Evolutionary conservation across 139 green algal species (phyloP).

Genomic region (Gonium pectorale): DNA sequence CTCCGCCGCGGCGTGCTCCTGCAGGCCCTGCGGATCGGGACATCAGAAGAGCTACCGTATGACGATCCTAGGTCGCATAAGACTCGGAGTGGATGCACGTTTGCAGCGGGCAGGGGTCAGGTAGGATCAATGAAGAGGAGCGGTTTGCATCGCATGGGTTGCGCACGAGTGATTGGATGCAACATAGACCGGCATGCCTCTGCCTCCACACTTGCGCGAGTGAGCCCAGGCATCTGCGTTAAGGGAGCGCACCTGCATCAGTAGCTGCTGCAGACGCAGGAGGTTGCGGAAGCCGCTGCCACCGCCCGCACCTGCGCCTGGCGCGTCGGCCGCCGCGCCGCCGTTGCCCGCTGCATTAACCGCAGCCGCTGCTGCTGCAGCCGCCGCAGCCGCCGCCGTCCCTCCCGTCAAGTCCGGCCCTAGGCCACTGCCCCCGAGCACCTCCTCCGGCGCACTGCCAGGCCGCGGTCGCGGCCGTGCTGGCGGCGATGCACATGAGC

Average conservation of each 20-base stretch:
- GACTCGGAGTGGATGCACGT: no score
- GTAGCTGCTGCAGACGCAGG: slow-evolving; percentile 28
- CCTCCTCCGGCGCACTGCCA: slow-evolving; percentile 24
- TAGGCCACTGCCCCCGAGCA: no score
- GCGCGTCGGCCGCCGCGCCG: no score
- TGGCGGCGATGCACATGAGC: not conserved
- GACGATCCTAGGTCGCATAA: no score
- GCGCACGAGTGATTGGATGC: no score
- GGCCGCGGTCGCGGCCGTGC: not conserved
- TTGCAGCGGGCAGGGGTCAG: no score
- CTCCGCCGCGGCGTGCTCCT: slow-evolving; percentile 1
- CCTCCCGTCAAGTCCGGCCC: not conserved
- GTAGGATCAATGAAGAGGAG: no score
- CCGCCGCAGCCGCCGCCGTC: not conserved
- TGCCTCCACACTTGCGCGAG: no score
- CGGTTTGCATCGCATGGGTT: no score
- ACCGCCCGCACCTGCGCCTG: not conserved
- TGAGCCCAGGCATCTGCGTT: no score
- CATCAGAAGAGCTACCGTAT: no score
- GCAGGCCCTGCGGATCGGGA: not conserved
- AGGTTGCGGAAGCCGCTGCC: slow-evolving; percentile 34
- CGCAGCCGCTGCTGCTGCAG: not conserved
- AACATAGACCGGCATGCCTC: no score
- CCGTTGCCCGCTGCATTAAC: not conserved
- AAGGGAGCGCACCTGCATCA: slow-evolving; percentile 39